Base-by-base conservation (phyloP, 1,284 basidiomycete species). In the Athelia sp. region DNA sequence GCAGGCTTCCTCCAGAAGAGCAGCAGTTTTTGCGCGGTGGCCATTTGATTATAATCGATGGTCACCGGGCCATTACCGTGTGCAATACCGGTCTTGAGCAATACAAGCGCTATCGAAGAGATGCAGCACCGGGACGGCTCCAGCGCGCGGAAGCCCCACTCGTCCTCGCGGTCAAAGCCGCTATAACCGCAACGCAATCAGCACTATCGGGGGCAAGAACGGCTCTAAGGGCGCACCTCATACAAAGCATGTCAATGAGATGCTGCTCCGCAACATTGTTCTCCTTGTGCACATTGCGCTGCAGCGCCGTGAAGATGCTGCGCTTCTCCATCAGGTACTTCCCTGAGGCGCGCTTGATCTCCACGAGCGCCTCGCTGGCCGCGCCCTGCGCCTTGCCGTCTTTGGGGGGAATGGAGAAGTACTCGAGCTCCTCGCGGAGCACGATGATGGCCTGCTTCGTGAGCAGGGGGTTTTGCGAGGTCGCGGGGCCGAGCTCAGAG, bases 1-100 rank as follows among this genome's bases (percentile, higher is more conserved):
- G 96, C 96, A 26, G 96, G 96, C 70, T 99, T 99, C 65, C 96
- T 79, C 96, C 96, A 99, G 76, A 99, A 99, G 44, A 99, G 71
- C 35, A 99, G 73, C 38, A 99, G 74, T 72, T 99, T 99, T 68
- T 99, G 96, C 10, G 97, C 95, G 4, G 96, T 99, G 26, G 86
- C 84, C 87, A 99, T 95, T 70, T 99, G 97, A 50, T 79, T 75
- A 56, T 90, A 86, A 68, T 99, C 94, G 51, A 99, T 74, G 40
- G 84, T 84, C 48, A 87, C 87, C 3, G 82, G 70, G 56, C 77
- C 56, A 9, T 69, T 60, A 19, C 63, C 72, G 60, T 98, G 94
- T 19, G 81, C 78, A 59, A 98, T 98, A 43, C 96, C 96, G 1
- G 96, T 99, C 70, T 99, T 99, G 65, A 99, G 84, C 3, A 98